Evolutionary conservation across 2,329 filamentous ascomycete genomes (phyloP).

Genomic region (Parastagonospora avenae): DNA sequence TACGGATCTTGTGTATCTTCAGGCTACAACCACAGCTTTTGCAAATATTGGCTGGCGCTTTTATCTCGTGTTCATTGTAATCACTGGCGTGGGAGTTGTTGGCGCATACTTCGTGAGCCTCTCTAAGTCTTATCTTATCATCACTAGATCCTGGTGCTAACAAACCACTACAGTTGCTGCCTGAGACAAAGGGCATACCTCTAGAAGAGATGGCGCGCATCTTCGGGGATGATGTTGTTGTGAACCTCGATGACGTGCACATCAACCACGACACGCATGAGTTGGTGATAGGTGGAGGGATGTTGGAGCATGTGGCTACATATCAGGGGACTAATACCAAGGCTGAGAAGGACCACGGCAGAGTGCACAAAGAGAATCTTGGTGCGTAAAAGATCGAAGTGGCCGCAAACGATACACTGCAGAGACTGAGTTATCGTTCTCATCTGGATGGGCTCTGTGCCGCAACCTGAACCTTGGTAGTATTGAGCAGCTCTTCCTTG

Average conservation of each 20-base stretch:
- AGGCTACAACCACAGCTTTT: conserved; percentile 39
- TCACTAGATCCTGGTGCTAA: not conserved
- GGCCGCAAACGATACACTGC: too few species aligned
- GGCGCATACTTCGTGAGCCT: conserved; percentile 19
- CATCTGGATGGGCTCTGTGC: too few species aligned
- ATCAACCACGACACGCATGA: conserved; percentile 29
- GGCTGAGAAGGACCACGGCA: conserved; percentile 5
- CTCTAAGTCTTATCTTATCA: not conserved
- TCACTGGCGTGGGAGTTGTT: conserved; percentile 16
- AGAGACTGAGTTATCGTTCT: too few species aligned
- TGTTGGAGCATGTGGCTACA: conserved; percentile 21
- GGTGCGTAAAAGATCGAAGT: too few species aligned
- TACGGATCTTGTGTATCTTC: conserved; percentile 44
- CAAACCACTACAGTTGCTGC: conserved; percentile 13
- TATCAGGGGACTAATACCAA: conserved; percentile 14
- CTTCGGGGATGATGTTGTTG: conserved; percentile 31
- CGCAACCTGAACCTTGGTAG: too few species aligned
- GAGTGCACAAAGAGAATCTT: too few species aligned
- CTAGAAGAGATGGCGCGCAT: conserved; percentile 40
- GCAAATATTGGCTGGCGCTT: conserved; percentile 39
- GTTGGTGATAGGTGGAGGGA: conserved; percentile 14
- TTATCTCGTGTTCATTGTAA: conserved; percentile 38
- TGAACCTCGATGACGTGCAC: conserved; percentile 22
- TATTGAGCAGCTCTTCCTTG: too few species aligned
- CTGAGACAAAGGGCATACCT: conserved; percentile 39